Evolutionary conservation across 306 rosid species (phyloP), one percentile per base, ranked within the genome.

Genomic region (Quercus agrifolia): DNA sequence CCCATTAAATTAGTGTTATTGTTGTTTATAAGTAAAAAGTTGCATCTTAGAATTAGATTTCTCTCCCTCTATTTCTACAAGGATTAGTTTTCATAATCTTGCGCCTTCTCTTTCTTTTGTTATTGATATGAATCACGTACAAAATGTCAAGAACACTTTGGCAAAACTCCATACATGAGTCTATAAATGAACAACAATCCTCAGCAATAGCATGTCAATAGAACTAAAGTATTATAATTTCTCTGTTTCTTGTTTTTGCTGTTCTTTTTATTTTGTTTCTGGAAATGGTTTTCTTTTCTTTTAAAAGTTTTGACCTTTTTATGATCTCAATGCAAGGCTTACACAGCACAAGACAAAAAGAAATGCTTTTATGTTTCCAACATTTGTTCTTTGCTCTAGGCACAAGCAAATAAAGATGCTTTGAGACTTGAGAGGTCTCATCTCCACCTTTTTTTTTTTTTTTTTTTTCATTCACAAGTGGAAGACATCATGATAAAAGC

Each of bases 331-430:
- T 58, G 77, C 70, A 74, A 66, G 49, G 52, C 31, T 73, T 4
- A 31, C 11, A 73, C 15, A 46, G n/a, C 78, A 81, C 35, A 55
- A 73, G 30, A 61, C 75, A 78, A 35, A 71, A 62, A 21, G 35
- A 33, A 35, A 78, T 70, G 71, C 83, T 71, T 77, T 83, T 80
- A 75, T 58, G 75, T 62, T 75, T 74, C 71, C 71, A 59, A 79
- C 27, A 79, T 67, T 27, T 77, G 70, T 70, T 56, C 73, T 78
- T 75, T 80, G 11, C 73, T 71, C 79, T 44, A 33, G 54, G 27
- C 55, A 70, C 79, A 74, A 77, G 78, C 13, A 56, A 64, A 33
- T 18, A 67, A 63, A 83, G 80, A 87, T 79, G 83, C 35, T 55
- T 83, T 63, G 38, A 35, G 57, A 82, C 38, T 83, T 63, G 38